phyloP scores from a whole-genome alignment of 768 basidiomycete species.

The Stropharia rugosoannulata region DNA sequence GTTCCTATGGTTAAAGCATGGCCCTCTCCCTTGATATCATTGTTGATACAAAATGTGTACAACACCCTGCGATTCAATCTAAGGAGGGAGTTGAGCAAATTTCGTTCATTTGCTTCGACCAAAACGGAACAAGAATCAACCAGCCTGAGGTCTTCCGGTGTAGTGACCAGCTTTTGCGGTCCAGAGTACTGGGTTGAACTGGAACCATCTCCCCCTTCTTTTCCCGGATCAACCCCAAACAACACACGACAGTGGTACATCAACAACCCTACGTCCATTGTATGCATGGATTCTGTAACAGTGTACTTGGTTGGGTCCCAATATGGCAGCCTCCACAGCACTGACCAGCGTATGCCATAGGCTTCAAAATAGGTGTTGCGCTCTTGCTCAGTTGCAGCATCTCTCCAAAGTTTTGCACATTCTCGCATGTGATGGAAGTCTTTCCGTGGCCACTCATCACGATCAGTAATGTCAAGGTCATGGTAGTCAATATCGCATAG shows the following conservation, averaged over 20 bases:
- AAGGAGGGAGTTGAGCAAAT: not conserved
- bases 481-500: slow-evolving; percentile 3
- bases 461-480: slow-evolving; percentile 3
- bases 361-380: not conserved
- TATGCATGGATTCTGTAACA: slow-evolving; percentile 17
- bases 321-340: slow-evolving; percentile 9
- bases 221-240: slow-evolving; percentile 8
- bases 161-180: not conserved
- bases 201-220: slow-evolving; percentile 4
- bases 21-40: not conserved
- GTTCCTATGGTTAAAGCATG: not conserved
- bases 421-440: not conserved
- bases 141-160: not conserved
- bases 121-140: not conserved
- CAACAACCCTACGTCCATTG: slow-evolving; percentile 11
- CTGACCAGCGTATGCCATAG: slow-evolving; percentile 12
- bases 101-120: not conserved
- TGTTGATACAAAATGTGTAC: not conserved
- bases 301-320: slow-evolving; percentile 11
- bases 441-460: not conserved
- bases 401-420: not conserved
- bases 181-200: not conserved
- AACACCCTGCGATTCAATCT: not conserved
- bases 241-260: slow-evolving; percentile 9
- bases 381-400: slow-evolving; percentile 3